These are phyloP conservation scores for Erigeron philadelphicus DNA, from an alignment of 140 eudicot species.

Conservation along the genomic window DNA sequence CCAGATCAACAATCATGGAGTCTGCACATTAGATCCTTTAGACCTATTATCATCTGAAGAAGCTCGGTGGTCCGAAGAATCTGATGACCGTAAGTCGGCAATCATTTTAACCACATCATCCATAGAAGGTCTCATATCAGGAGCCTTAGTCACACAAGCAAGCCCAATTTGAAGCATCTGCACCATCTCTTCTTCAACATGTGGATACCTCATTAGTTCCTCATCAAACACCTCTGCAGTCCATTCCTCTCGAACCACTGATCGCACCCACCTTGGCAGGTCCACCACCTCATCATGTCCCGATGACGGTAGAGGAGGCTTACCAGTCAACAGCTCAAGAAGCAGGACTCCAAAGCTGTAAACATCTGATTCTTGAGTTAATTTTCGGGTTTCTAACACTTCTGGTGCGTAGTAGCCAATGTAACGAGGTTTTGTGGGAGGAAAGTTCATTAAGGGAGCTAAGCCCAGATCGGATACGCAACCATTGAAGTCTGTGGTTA, in stretches of 20 bases:
- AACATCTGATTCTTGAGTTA: conserved; percentile 67
- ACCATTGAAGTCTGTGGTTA: conserved; percentile 48
- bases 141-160: conserved; percentile 53
- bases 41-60: conserved; percentile 65
- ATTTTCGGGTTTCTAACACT: conserved; percentile 52
- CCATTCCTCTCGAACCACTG: conserved; percentile 92
- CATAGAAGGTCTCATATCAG: conserved; percentile 62
- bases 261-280: conserved; percentile 82
- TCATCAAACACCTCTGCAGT: conserved; percentile 89
- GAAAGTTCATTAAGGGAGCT: conserved; percentile 45
- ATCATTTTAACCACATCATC: conserved; percentile 78
- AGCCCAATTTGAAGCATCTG: conserved; percentile 88
- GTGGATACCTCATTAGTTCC: conserved; percentile 57
- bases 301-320: conserved; percentile 49
- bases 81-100: conserved; percentile 52
- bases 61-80: conserved; percentile 42
- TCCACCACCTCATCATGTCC: conserved; percentile 64
- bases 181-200: conserved; percentile 80
- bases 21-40: conserved; percentile 54
- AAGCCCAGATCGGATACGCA: conserved; percentile 72
- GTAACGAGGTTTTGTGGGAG: conserved; percentile 43
- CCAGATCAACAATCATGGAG: conserved; percentile 43
- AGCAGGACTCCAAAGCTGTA: conserved; percentile 86
- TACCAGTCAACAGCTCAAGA: conserved; percentile 76
- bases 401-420: conserved; percentile 76